Percentiles rank a stretch among this genome's conserved stretches.
phyloP scores from a whole-genome alignment of 2,329 filamentous ascomycete genomes.

The Fonsecaea nubica region DNA sequence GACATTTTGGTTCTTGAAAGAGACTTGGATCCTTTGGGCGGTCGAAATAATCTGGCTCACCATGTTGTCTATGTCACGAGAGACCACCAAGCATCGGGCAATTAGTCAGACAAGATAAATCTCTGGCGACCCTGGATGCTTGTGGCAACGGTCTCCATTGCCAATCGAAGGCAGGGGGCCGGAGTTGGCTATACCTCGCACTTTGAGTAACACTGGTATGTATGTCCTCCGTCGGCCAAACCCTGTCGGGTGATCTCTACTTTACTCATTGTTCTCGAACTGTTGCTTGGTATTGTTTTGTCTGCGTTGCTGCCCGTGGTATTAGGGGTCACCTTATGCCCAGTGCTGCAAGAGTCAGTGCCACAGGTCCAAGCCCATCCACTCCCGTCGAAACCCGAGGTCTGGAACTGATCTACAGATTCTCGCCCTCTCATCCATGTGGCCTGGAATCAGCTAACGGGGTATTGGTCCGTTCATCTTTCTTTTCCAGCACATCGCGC shows the following conservation, averaged over 20 bases:
- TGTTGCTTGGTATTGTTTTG: neutral
- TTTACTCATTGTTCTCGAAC: neutral
- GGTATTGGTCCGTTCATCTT: neutral
- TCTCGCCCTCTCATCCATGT: neutral
- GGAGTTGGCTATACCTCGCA: neutral
- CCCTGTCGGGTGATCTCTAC: neutral
- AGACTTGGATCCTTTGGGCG: neutral
- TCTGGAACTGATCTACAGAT: conserved; percentile 8
- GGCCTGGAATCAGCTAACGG: neutral
- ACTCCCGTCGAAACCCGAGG: neutral
- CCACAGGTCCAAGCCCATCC: neutral
- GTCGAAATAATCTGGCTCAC: neutral
- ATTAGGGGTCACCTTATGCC: conserved; percentile 4
- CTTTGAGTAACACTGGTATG: neutral
- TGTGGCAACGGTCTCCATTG: neutral
- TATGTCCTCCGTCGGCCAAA: neutral
- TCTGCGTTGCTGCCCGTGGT: conserved; percentile 1
- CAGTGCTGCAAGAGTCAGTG: conserved; percentile 1
- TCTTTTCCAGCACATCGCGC: neutral
- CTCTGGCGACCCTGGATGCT: neutral
- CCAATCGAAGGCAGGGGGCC: neutral
- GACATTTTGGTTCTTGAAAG: neutral
- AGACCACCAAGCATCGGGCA: conserved; percentile 1
- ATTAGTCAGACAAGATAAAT: conserved; percentile 14
- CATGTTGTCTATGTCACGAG: neutral